Conservation (phyloP, 2,329 filamentous ascomycete genomes). For the Trichophaea hybrida region DNA sequence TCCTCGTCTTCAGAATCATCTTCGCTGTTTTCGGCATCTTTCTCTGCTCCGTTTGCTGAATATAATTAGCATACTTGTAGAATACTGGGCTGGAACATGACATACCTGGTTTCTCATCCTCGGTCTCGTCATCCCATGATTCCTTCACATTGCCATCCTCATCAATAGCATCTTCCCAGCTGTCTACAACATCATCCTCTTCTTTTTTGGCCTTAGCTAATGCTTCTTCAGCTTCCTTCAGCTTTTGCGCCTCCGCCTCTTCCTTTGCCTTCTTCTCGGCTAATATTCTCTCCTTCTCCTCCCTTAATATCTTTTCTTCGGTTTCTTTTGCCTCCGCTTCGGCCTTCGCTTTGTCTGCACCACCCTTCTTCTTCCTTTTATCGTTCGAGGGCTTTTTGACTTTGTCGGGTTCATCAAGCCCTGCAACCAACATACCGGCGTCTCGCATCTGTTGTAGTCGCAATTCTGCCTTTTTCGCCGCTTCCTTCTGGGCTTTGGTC, state of each 20-base stretch:
- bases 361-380: slow-evolving; percentile 58
- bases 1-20: slow-evolving; percentile 40
- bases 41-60: slow-evolving; percentile 48
- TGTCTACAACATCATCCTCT: slow-evolving; percentile 49
- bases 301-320: slow-evolving; percentile 41
- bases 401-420: slow-evolving; percentile 27
- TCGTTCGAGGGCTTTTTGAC: slow-evolving; percentile 61
- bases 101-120: slow-evolving; percentile 44
- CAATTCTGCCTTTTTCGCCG: slow-evolving; percentile 62
- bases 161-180: slow-evolving; percentile 76
- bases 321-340: slow-evolving; percentile 47
- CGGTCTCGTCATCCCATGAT: slow-evolving; percentile 80
- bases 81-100: neutral
- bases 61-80: slow-evolving; percentile 3
- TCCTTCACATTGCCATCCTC: slow-evolving; percentile 71
- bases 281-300: slow-evolving; percentile 13
- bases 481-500: slow-evolving; percentile 73
- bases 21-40: slow-evolving; percentile 45
- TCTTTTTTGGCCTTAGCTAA: slow-evolving; percentile 40
- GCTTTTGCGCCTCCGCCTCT: slow-evolving; percentile 40
- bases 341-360: slow-evolving; percentile 35
- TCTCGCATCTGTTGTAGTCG: slow-evolving; percentile 77
- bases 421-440: slow-evolving; percentile 58
- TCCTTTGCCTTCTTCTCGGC: slow-evolving; percentile 33
- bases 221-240: slow-evolving; percentile 34